Evolutionary conservation across 2,329 filamentous ascomycete species (phyloP), one percentile per base, ranked within the genome.

Genomic region (Trichocomaceae sp.): DNA sequence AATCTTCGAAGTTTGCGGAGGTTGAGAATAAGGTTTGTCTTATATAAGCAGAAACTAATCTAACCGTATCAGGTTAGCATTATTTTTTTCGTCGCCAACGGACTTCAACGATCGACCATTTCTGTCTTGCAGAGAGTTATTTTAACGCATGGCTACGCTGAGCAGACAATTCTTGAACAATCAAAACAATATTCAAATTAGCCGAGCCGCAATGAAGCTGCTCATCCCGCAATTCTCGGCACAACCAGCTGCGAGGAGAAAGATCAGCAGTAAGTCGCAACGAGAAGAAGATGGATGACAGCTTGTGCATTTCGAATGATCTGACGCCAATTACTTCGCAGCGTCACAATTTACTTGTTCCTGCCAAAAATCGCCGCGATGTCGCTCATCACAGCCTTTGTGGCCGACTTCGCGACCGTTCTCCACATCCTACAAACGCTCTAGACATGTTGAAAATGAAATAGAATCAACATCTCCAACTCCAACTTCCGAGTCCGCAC

Each of bases 191-290:
- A 13, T 13, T 17, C 7, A 42, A 6, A 22, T 13, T 17, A 17
- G 37, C 37, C 59, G 57, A 61, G 60, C 52, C 50, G 62, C 59
- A 53, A 71, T 70, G 68, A 70, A 67, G 62, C 63, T 67, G 53
- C 57, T 58, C 56, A 60, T 58, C 46, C 60, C 54, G 51, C 52
- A 55, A 37, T 49, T 51, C 22, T 48, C 23, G 37, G 54, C 52
- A 57, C 60, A 54, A 59, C 57, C 60, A 60, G 51, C 59, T 56
- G 55, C 63, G 60, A 23, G 45, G 44, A 37, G 48, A 19, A 17
- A 17, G 29, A 6, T 52, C 20, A 35, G 20, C 41, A 46, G 50
- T 52, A 37, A 52, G 50, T 44, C 2, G 29, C n/a, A 9, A 10
- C 29, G 29, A 33, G 12, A 33, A 26, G 23, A 29, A 26, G 23